phyloP scores from a whole-genome alignment of 1,284 basidiomycete species.

The Fistulinella staudtii region DNA sequence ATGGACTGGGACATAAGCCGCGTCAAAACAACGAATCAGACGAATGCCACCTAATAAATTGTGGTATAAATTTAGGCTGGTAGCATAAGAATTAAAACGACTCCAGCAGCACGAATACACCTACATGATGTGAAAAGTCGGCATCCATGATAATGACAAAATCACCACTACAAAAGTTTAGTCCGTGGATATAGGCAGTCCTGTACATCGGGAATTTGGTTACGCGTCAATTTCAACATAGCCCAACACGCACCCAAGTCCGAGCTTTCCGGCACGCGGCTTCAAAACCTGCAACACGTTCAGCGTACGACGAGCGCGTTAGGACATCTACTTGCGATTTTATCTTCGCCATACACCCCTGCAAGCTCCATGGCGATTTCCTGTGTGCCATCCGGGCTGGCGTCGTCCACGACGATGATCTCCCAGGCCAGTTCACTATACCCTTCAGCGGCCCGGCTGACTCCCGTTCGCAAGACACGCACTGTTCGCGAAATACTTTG shows the following conservation, averaged over 20 bases:
- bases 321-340: slow-evolving; percentile 53
- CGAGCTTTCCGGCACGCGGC: slow-evolving; percentile 85
- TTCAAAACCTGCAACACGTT: slow-evolving; percentile 57
- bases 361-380: slow-evolving; percentile 80
- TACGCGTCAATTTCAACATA: background rate
- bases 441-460: slow-evolving; percentile 9
- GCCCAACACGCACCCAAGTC: slow-evolving; percentile 64
- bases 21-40: background rate
- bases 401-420: slow-evolving; percentile 88
- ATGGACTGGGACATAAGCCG: slow-evolving; percentile 6
- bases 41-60: slow-evolving; percentile 68
- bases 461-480: slow-evolving; percentile 29
- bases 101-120: slow-evolving; percentile 23
- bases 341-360: slow-evolving; percentile 76
- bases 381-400: slow-evolving; percentile 88
- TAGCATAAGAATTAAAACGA: slow-evolving; percentile 7
- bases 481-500: slow-evolving; percentile 73
- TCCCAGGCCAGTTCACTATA: slow-evolving; percentile 68
- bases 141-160: slow-evolving; percentile 98
- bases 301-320: background rate
- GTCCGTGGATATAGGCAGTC: slow-evolving; percentile 89
- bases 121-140: slow-evolving; percentile 91
- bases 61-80: slow-evolving; percentile 87
- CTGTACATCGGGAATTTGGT: slow-evolving; percentile 38
- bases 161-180: slow-evolving; percentile 85